A percentile compares a stretch with the other conserved stretches of the same genome.
Conservation (phyloP, 495 filamentous ascomycete genomes). For the Achaetomiella virescens region DNA sequence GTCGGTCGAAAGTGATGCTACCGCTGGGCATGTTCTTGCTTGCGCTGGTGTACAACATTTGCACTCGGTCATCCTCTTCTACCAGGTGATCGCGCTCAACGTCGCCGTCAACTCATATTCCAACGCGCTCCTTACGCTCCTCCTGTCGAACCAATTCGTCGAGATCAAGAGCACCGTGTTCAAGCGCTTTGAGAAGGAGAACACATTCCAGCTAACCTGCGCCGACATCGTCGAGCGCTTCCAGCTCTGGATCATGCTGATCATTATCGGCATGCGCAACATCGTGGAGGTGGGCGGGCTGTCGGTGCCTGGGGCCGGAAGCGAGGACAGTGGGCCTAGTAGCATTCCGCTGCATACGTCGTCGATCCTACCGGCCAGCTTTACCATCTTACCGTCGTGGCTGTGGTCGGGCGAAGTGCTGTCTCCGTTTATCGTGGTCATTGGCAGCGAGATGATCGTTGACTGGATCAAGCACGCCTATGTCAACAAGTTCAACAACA, state of each 20-base stretch:
- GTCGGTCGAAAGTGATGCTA: constrained; percentile 84
- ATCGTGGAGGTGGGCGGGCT: constrained; percentile 84
- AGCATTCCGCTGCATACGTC: constrained; percentile 41
- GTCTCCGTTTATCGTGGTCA: constrained; percentile 83
- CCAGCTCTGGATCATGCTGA: constrained; percentile 93
- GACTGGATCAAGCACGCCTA: constrained; percentile 98
- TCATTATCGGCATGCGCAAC: constrained; percentile 92
- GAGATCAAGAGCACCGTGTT: constrained; percentile 98
- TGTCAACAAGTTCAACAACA: constrained; percentile 97
- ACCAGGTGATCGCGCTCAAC: constrained; percentile 94
- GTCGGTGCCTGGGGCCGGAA: constrained; percentile 42
- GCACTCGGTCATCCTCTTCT: constrained; percentile 84
- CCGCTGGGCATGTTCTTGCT: constrained; percentile 89
- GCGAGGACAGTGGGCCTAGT: constrained; percentile 41
- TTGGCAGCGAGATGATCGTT: constrained; percentile 93
- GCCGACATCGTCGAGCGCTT: constrained; percentile 97
- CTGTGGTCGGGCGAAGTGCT: constrained; percentile 71
- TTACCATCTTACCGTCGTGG: constrained; percentile 83
- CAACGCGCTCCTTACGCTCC: constrained; percentile 84
- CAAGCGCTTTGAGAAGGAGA: constrained; percentile 96
- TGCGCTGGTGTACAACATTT: constrained; percentile 80
- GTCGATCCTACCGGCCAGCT: constrained; percentile 75
- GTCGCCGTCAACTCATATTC: constrained; percentile 99
- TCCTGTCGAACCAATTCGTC: constrained; percentile 94
- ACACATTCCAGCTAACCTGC: constrained; percentile 92